These are phyloP conservation scores for Drechslera avenae DNA, from an alignment of 2,329 filamentous ascomycete genomes.

Conservation along the genomic window DNA sequence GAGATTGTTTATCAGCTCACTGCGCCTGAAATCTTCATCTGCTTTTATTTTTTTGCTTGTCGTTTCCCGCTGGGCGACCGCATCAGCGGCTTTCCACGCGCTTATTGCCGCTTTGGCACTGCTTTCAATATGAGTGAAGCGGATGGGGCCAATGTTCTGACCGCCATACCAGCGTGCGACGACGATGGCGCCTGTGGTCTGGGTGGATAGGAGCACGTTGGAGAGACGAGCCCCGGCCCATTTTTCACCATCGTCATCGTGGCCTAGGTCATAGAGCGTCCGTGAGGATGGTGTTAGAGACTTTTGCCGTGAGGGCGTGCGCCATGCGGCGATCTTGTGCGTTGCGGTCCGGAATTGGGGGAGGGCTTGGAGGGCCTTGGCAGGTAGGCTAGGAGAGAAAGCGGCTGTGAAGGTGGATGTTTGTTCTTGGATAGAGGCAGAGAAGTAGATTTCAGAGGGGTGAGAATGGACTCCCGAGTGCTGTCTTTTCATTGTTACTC, in stretches of 20 bases:
- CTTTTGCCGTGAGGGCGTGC: slow-evolving; percentile 54
- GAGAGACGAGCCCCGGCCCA: slow-evolving; percentile 57
- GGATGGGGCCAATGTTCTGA: slow-evolving; percentile 57
- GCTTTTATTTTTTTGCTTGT: slow-evolving; percentile 46
- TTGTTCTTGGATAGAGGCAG: slow-evolving; percentile 55
- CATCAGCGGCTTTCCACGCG: slow-evolving; percentile 47
- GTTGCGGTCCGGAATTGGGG: slow-evolving; percentile 53
- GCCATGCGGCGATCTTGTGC: slow-evolving; percentile 59
- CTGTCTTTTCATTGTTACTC: slow-evolving; percentile 35
- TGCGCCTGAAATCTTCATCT: slow-evolving; percentile 42
- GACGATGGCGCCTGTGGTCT: slow-evolving; percentile 54
- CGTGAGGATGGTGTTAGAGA: slow-evolving; percentile 47
- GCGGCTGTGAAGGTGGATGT: slow-evolving; percentile 58
- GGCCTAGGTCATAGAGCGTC: slow-evolving; percentile 50
- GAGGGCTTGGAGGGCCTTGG: slow-evolving; percentile 50
- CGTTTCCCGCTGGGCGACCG: slow-evolving; percentile 40
- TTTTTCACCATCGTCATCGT: slow-evolving; percentile 61
- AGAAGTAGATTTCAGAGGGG: slow-evolving; percentile 49
- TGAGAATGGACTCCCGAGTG: slow-evolving; percentile 20
- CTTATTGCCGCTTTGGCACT: slow-evolving; percentile 55
- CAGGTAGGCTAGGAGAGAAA: slow-evolving; percentile 54
- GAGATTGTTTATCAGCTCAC: slow-evolving; percentile 46
- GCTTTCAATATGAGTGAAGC: slow-evolving; percentile 60
- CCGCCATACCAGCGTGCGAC: slow-evolving; percentile 63
- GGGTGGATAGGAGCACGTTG: slow-evolving; percentile 53